Percentiles rank a stretch among this genome's conserved stretches.
Evolutionary conservation across 1,284 basidiomycete species (phyloP).

Genomic region (Marasmius fiardii): DNA sequence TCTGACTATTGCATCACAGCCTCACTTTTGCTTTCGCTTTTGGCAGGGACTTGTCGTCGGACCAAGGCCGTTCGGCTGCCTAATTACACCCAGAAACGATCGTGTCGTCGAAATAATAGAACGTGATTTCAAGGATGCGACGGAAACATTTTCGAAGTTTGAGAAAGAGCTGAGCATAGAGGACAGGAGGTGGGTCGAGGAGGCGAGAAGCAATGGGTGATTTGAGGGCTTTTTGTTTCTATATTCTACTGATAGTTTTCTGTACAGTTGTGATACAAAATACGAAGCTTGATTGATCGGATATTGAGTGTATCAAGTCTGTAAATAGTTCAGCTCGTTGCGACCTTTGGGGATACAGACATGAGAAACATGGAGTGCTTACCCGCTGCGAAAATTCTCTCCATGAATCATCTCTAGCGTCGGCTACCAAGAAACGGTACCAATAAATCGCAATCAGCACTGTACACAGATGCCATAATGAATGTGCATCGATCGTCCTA

Average conservation of each 20-base stretch:
- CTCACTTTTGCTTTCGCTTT: too few species aligned
- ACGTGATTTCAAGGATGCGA: conserved; percentile 12
- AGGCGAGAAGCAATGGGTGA: too few species aligned
- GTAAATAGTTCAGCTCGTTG: too few species aligned
- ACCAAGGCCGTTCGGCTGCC: conserved; percentile 13
- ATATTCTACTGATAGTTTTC: too few species aligned
- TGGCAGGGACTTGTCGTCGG: conserved; percentile 13
- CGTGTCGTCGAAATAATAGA: conserved; percentile 11
- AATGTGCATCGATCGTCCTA: conserved; percentile 87
- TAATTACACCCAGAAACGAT: conserved; percentile 14
- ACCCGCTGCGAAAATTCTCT: conserved; percentile 25
- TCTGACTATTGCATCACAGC: too few species aligned
- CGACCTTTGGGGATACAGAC: neutral
- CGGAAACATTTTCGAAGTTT: conserved; percentile 12
- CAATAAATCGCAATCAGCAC: conserved; percentile 78
- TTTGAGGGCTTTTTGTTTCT: too few species aligned
- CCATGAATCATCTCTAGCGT: conserved; percentile 61
- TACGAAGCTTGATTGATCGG: too few species aligned
- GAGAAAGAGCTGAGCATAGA: conserved; percentile 1
- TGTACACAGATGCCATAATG: conserved; percentile 92
- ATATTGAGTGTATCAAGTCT: neutral
- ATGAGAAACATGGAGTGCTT: too few species aligned
- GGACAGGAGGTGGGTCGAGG: neutral
- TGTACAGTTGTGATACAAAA: too few species aligned
- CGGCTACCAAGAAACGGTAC: conserved; percentile 79